Percentiles rank a stretch among this genome's conserved stretches.
Conservation (phyloP, 2,329 filamentous ascomycete genomes). For the Pyricularia pennisetigena region DNA sequence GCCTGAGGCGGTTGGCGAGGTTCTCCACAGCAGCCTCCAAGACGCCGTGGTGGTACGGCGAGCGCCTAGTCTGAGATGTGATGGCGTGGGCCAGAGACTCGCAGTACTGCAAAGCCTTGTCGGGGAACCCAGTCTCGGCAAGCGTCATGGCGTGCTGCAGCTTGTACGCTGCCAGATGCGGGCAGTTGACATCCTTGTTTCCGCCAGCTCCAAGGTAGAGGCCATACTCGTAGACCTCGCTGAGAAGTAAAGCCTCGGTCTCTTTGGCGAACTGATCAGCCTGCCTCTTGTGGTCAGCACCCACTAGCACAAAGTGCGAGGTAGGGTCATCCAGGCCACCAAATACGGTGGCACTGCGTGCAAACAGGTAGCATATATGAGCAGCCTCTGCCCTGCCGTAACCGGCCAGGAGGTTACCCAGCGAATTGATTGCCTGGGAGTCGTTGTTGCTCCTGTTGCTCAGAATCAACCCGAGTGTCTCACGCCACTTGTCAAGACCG, state of each 20-base stretch:
- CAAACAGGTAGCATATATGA: slow-evolving; percentile 89
- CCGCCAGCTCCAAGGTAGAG: slow-evolving; percentile 55
- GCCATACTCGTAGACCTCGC: slow-evolving; percentile 90
- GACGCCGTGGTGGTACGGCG: slow-evolving; percentile 72
- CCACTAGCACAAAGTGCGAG: slow-evolving; percentile 66
- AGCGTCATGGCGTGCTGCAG: slow-evolving; percentile 76
- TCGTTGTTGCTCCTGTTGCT: slow-evolving; percentile 83
- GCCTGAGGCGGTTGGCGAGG: slow-evolving; percentile 70
- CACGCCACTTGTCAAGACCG: slow-evolving; percentile 87
- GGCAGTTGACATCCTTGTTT: slow-evolving; percentile 48
- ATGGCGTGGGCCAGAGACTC: slow-evolving; percentile 71
- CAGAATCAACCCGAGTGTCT: slow-evolving; percentile 76
- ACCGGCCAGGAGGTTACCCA: slow-evolving; percentile 72
- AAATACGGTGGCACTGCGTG: slow-evolving; percentile 59
- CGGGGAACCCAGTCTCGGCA: slow-evolving; percentile 71
- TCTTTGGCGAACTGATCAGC: slow-evolving; percentile 68
- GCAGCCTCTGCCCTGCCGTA: slow-evolving; percentile 89
- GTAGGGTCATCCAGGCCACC: slow-evolving; percentile 75
- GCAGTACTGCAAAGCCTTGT: slow-evolving; percentile 85
- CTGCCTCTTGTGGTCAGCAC: slow-evolving; percentile 68
- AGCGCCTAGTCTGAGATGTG: slow-evolving; percentile 70
- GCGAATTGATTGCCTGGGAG: slow-evolving; percentile 62
- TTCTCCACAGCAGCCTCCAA: slow-evolving; percentile 75
- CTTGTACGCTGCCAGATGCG: slow-evolving; percentile 87
- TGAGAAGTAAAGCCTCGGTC: slow-evolving; percentile 81